Percentiles rank a stretch among this genome's conserved stretches.
Conservation (phyloP, 257 asterid species). For the Nicotiana undulata region DNA sequence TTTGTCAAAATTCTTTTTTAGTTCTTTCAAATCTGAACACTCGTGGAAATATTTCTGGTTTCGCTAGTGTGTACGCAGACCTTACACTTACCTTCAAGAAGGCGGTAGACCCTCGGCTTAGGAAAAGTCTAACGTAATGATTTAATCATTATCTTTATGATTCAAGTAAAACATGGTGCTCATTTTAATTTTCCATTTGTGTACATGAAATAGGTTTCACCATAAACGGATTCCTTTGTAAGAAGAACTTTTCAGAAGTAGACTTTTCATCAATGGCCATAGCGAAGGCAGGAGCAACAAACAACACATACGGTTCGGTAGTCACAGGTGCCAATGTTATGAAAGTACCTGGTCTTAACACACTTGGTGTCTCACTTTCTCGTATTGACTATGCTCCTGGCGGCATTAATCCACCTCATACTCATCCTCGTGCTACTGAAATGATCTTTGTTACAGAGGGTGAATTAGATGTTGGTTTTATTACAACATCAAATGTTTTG, state of each 20-base stretch:
- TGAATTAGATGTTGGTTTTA: slow-evolving; percentile 66
- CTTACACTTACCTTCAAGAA: too few species aligned
- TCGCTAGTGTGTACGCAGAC: too few species aligned
- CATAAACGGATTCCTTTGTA: slow-evolving; percentile 61
- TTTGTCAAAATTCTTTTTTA: too few species aligned
- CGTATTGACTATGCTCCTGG: slow-evolving; percentile 81
- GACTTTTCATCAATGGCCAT: slow-evolving; percentile 53
- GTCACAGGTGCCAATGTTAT: slow-evolving; percentile 65
- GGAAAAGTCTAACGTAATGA: neutral
- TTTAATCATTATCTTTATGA: neutral
- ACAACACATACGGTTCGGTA: slow-evolving; percentile 46
- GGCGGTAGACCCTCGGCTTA: too few species aligned
- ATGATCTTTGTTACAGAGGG: slow-evolving; percentile 64
- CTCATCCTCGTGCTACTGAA: slow-evolving; percentile 93
- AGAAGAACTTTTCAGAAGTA: slow-evolving; percentile 40
- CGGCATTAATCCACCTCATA: slow-evolving; percentile 81
- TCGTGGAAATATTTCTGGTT: too few species aligned
- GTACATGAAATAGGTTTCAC: slow-evolving; percentile 29
- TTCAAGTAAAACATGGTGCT: neutral
- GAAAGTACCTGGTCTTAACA: slow-evolving; percentile 75
- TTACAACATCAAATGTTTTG: slow-evolving; percentile 70
- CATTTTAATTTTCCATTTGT: neutral
- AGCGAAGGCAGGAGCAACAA: slow-evolving; percentile 52
- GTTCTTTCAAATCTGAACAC: too few species aligned
- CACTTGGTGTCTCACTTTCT: slow-evolving; percentile 68